Evolutionary conservation across 2,329 filamentous ascomycete species (phyloP).

Genomic region (Hypoxylon sp.): DNA sequence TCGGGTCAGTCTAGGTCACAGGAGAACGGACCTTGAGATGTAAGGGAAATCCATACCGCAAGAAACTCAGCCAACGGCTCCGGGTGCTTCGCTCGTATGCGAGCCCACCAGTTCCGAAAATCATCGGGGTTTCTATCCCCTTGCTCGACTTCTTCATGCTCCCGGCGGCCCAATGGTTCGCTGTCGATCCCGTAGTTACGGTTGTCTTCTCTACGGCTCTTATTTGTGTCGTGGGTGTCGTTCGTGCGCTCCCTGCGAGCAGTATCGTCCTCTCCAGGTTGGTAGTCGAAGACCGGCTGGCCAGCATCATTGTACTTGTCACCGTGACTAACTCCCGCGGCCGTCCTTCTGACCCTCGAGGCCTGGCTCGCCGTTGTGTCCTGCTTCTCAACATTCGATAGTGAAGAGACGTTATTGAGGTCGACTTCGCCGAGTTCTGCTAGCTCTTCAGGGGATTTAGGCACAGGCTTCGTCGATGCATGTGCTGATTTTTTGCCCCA

Average conservation of each 20-base stretch:
- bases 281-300: constrained; percentile 41
- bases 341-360: constrained; percentile 22
- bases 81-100: constrained; percentile 50
- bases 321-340: constrained; percentile 33
- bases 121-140: constrained; percentile 45
- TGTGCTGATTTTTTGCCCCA: constrained; percentile 25
- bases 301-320: constrained; percentile 35
- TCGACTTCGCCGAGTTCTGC: constrained; percentile 35
- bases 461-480: constrained; percentile 8
- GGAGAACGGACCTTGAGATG: not conserved
- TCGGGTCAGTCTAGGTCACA: constrained; percentile 9
- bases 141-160: constrained; percentile 44
- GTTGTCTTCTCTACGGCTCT: constrained; percentile 25
- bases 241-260: constrained; percentile 25
- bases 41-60: constrained; percentile 40
- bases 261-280: constrained; percentile 18
- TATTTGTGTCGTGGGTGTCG: constrained; percentile 28
- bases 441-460: constrained; percentile 32
- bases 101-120: constrained; percentile 52
- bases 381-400: constrained; percentile 3
- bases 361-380: constrained; percentile 1
- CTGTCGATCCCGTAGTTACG: constrained; percentile 48
- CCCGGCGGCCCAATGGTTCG: constrained; percentile 46
- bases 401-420: not conserved
- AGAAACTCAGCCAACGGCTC: constrained; percentile 52